These are phyloP conservation scores for Thyridium curvatum DNA, from an alignment of 2,329 filamentous ascomycete genomes.

Conservation along the genomic window DNA sequence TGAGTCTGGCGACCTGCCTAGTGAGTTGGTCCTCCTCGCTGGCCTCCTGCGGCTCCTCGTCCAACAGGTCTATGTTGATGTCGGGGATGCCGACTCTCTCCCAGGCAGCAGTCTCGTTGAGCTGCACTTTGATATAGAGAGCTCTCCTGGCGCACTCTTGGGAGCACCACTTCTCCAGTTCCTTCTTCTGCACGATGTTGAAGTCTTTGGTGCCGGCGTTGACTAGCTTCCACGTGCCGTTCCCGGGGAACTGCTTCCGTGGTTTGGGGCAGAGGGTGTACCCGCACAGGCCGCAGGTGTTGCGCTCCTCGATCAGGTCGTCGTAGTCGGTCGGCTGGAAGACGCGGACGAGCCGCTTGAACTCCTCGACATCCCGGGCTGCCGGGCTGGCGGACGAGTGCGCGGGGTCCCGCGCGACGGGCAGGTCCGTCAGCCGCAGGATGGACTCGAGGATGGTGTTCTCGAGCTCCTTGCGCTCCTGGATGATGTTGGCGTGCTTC, in stretches of 20 bases:
- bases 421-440: slow-evolving; percentile 61
- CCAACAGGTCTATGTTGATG: slow-evolving; percentile 55
- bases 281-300: slow-evolving; percentile 75
- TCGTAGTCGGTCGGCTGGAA: slow-evolving; percentile 91
- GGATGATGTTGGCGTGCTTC: slow-evolving; percentile 75
- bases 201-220: slow-evolving; percentile 45
- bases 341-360: slow-evolving; percentile 59
- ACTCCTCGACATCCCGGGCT: slow-evolving; percentile 53
- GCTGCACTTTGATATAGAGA: slow-evolving; percentile 82
- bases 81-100: slow-evolving; percentile 58
- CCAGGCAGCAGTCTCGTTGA: slow-evolving; percentile 81
- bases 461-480: slow-evolving; percentile 76
- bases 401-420: slow-evolving; percentile 25
- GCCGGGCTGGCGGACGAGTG: slow-evolving; percentile 42
- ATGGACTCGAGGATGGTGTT: slow-evolving; percentile 65
- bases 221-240: slow-evolving; percentile 64
- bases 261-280: slow-evolving; percentile 71
- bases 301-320: slow-evolving; percentile 80
- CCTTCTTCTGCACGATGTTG: slow-evolving; percentile 62
- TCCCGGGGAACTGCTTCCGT: slow-evolving; percentile 48
- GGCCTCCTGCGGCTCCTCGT: slow-evolving; percentile 53
- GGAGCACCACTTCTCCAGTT: slow-evolving; percentile 84
- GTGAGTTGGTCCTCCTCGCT: slow-evolving; percentile 24
- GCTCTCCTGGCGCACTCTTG: slow-evolving; percentile 71
- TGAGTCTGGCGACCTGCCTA: slow-evolving; percentile 31